Evolutionary conservation across 2,329 filamentous ascomycete species (phyloP).

Genomic region (Aspergillus hortae): DNA sequence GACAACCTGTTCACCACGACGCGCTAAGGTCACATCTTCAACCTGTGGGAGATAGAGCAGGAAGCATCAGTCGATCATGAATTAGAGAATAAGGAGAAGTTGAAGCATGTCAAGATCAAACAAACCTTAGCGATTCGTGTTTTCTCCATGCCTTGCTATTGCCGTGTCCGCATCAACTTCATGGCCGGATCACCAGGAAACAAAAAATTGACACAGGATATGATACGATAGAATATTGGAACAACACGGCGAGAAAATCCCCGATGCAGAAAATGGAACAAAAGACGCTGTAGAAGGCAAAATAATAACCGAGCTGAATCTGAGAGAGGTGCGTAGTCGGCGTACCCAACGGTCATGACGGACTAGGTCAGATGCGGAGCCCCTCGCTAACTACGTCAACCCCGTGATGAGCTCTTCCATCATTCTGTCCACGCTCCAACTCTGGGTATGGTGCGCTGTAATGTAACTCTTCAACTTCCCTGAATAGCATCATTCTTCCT

Average conservation of each 20-base stretch:
- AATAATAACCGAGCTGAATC: not conserved
- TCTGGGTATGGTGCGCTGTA: not conserved
- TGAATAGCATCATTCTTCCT: not conserved
- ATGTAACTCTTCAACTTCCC: too few species aligned
- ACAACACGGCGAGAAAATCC: not conserved
- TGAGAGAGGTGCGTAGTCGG: not conserved
- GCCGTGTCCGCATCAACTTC: conserved; percentile 31
- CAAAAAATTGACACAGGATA: not conserved
- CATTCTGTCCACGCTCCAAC: too few species aligned
- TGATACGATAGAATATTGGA: not conserved
- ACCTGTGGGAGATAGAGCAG: conserved; percentile 31
- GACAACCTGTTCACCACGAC: conserved; percentile 53
- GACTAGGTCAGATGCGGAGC: conserved; percentile 22
- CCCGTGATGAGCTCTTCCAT: not conserved
- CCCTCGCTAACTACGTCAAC: conserved; percentile 18
- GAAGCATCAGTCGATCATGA: not conserved
- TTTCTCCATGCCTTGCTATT: conserved; percentile 41
- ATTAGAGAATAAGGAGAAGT: not conserved
- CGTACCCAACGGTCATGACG: conserved; percentile 12
- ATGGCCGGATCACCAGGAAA: conserved; percentile 18
- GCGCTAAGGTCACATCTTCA: conserved; percentile 57
- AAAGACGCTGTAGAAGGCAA: not conserved
- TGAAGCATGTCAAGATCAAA: conserved; percentile 2
- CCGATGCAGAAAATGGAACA: not conserved
- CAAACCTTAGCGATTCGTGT: conserved; percentile 44